Percentiles rank a stretch among this genome's conserved stretches.
Evolutionary conservation across 2,329 filamentous ascomycete genomes (phyloP).

Genomic region (Phaeosphaeriaceae sp.): DNA sequence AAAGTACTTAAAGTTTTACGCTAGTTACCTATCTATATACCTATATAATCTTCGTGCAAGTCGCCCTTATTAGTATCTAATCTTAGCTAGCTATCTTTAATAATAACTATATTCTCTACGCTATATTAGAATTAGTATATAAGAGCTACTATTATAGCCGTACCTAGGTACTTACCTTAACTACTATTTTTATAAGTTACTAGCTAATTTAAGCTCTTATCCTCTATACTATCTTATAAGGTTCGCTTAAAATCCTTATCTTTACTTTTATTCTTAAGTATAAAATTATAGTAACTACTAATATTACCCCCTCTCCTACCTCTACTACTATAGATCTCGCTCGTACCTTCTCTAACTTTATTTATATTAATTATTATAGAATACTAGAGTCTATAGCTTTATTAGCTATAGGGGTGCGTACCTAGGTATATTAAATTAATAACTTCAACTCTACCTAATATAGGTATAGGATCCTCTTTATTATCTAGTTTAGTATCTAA

Average conservation of each 20-base stretch:
- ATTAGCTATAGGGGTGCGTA: conserved; percentile 13
- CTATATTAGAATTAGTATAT: background rate
- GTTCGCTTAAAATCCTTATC: conserved; percentile 2
- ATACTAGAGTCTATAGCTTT: background rate
- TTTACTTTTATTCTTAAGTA: background rate
- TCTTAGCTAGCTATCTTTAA: background rate
- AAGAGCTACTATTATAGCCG: background rate
- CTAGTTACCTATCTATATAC: background rate
- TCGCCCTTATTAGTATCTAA: background rate
- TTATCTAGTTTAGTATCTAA: conserved; percentile 8
- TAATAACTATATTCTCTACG: background rate
- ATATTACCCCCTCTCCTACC: background rate
- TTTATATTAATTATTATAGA: background rate
- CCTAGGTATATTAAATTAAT: conserved; percentile 16
- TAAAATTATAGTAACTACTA: background rate
- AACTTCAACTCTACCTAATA: conserved; percentile 9
- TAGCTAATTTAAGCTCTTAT: conserved; percentile 13
- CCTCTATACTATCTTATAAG: conserved; percentile 5
- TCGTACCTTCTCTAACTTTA: too few species aligned
- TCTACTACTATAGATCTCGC: too few species aligned
- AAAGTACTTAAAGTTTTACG: background rate
- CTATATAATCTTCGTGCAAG: background rate
- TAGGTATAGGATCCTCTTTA: conserved; percentile 10
- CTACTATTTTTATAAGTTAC: conserved; percentile 7
- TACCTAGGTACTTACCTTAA: conserved; percentile 11